A percentile compares a stretch with the other conserved stretches of the same genome.
phyloP scores from a whole-genome alignment of 2,329 filamentous ascomycete genomes.

The Clarireedia hainanense region DNA sequence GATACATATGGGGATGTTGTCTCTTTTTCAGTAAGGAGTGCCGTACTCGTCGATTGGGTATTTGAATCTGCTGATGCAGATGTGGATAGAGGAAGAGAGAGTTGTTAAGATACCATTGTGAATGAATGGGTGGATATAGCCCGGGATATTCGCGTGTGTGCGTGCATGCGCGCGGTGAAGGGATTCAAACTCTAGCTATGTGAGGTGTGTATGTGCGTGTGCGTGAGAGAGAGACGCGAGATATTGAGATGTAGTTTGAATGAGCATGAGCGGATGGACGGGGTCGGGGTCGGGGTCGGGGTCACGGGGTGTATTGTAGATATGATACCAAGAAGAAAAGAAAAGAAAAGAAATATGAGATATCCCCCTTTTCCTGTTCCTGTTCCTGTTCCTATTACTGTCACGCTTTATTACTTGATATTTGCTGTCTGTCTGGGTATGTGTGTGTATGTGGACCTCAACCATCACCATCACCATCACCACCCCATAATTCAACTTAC shows the following conservation, averaged over 20 bases:
- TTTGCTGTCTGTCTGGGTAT: too few relatives aligned
- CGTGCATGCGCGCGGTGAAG: background rate
- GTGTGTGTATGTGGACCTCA: too few relatives aligned
- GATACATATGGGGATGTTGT: too few relatives aligned
- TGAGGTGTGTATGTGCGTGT: background rate
- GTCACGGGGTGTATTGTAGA: background rate
- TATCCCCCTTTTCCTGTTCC: background rate
- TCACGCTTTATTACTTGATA: too few relatives aligned
- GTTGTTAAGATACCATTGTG: background rate
- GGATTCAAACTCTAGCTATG: background rate
- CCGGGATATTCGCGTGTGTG: background rate
- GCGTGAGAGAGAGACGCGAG: background rate
- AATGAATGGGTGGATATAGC: background rate
- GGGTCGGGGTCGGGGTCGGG: too few relatives aligned
- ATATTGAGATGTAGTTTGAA: background rate
- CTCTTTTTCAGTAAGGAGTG: background rate
- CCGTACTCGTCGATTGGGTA: background rate
- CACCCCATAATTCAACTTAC: too few relatives aligned
- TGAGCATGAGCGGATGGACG: background rate
- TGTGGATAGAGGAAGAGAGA: background rate
- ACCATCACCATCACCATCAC: too few relatives aligned
- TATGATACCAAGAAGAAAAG: conserved; percentile 9
- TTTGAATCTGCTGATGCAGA: background rate
- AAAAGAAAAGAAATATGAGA: conserved; percentile 3
- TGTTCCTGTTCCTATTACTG: background rate